A percentile compares a stretch with the other conserved stretches of the same genome.
These are phyloP conservation scores for Citrullus amarus DNA, from an alignment of 306 rosid genomes.

Conservation along the genomic window DNA sequence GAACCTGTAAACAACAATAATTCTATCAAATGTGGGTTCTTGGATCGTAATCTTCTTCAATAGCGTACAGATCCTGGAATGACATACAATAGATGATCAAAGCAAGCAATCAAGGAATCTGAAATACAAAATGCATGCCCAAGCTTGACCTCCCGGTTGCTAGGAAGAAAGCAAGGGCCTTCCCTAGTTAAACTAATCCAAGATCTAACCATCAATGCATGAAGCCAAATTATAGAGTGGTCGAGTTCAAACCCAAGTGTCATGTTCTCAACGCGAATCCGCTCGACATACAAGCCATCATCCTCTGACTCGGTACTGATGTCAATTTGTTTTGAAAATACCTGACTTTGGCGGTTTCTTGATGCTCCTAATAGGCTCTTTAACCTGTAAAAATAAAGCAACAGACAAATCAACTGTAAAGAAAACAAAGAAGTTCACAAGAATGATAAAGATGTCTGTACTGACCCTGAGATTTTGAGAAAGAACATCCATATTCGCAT, in stretches of 20 bases:
- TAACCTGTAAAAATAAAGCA: constrained; percentile 38
- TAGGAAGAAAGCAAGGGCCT: neutral
- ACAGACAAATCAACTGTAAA: neutral
- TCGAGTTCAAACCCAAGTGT: constrained; percentile 38
- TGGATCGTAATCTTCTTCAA: constrained; percentile 60
- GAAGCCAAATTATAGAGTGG: neutral
- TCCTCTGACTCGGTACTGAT: constrained; percentile 26
- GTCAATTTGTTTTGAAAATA: constrained; percentile 32
- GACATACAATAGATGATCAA: constrained; percentile 19
- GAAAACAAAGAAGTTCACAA: neutral
- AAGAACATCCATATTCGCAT: constrained; percentile 63
- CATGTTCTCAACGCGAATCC: constrained; percentile 74
- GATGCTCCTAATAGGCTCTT: constrained; percentile 37
- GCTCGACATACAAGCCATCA: constrained; percentile 53
- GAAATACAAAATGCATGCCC: neutral
- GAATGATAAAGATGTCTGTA: neutral
- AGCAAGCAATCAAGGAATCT: constrained; percentile 1
- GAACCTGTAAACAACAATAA: constrained; percentile 92
- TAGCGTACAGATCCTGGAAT: constrained; percentile 38
- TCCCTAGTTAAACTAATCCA: neutral
- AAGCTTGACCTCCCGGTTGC: neutral
- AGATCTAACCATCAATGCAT: neutral
- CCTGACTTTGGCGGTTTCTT: constrained; percentile 19
- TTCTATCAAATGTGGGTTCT: constrained; percentile 95
- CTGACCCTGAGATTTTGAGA: constrained; percentile 45